Conservation (phyloP, 1,284 basidiomycete genomes). For the Sporisorium graminicola region DNA sequence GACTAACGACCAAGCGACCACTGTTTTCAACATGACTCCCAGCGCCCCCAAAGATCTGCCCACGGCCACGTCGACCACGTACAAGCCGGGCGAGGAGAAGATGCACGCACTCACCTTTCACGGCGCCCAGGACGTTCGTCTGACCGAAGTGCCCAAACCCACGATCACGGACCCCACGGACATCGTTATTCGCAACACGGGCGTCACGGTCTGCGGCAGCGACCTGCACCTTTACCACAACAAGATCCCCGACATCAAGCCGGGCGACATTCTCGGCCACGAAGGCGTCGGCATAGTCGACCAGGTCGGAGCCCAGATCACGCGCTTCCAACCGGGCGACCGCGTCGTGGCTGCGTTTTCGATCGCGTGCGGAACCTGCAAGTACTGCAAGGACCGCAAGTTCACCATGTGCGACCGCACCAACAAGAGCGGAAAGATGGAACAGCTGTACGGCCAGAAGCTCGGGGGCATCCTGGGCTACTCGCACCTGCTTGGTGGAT, state of each 20-base stretch:
- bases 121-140: conserved; percentile 73
- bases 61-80: conserved; percentile 25
- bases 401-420: conserved; percentile 81
- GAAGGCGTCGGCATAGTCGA: conserved; percentile 63
- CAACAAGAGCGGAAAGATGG: conserved; percentile 77
- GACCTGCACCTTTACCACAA: conserved; percentile 56
- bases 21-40: neutral
- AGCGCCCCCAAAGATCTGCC: conserved; percentile 16
- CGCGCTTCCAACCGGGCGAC: conserved; percentile 54
- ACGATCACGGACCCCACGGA: conserved; percentile 78
- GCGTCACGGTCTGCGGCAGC: conserved; percentile 77
- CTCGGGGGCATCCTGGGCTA: conserved; percentile 70
- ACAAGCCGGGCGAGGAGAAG: conserved; percentile 33
- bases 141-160: conserved; percentile 73
- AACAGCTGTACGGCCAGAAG: conserved; percentile 76
- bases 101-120: conserved; percentile 78
- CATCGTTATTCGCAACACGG: conserved; percentile 78
- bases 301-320: conserved; percentile 53
- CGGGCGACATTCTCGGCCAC: conserved; percentile 75
- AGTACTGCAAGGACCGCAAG: conserved; percentile 79
- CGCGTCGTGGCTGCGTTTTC: conserved; percentile 78
- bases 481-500: conserved; percentile 80
- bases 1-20: too few relatives aligned
- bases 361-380: conserved; percentile 81
- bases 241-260: conserved; percentile 76